These are phyloP conservation scores for Camelina laxa DNA, from an alignment of 345 rosid species.

Conservation along the genomic window DNA sequence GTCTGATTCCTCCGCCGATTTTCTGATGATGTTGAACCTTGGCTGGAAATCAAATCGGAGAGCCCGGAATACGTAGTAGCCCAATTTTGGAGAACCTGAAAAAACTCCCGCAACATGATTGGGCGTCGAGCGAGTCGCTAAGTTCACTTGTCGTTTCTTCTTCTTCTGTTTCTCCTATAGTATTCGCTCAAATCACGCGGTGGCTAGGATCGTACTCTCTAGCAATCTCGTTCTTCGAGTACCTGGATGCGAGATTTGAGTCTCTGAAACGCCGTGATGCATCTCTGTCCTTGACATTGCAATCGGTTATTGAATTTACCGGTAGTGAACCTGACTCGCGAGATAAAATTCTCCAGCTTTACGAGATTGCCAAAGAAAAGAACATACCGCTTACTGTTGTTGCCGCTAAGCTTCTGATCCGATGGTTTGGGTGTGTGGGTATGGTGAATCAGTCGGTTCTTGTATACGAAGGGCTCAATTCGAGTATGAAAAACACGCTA, in stretches of 20 bases:
- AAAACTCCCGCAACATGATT: slow-evolving; percentile 54
- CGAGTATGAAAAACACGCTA: slow-evolving; percentile 45
- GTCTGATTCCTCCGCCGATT: slow-evolving; percentile 22
- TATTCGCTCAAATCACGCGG: slow-evolving; percentile 56
- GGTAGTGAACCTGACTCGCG: slow-evolving; percentile 50
- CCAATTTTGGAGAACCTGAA: slow-evolving; percentile 55
- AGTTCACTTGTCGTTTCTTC: slow-evolving; percentile 52
- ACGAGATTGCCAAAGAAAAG: slow-evolving; percentile 56
- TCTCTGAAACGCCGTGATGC: slow-evolving; percentile 35
- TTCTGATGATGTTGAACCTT: slow-evolving; percentile 38
- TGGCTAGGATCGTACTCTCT: slow-evolving; percentile 53
- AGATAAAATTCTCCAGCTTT: slow-evolving; percentile 48
- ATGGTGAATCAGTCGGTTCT: slow-evolving; percentile 54
- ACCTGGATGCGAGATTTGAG: slow-evolving; percentile 47
- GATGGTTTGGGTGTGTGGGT: slow-evolving; percentile 53
- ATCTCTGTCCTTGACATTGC: slow-evolving; percentile 55
- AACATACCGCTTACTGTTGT: slow-evolving; percentile 52
- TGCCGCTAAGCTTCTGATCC: slow-evolving; percentile 55
- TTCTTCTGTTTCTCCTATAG: slow-evolving; percentile 46
- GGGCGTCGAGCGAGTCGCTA: slow-evolving; percentile 55
- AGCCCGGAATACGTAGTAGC: slow-evolving; percentile 44
- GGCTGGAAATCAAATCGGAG: slow-evolving; percentile 27
- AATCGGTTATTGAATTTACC: slow-evolving; percentile 62
- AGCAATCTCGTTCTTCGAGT: slow-evolving; percentile 65
- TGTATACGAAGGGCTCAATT: slow-evolving; percentile 53